Conservation (phyloP, 345 rosid species). For the Brassica rapa region DNA sequence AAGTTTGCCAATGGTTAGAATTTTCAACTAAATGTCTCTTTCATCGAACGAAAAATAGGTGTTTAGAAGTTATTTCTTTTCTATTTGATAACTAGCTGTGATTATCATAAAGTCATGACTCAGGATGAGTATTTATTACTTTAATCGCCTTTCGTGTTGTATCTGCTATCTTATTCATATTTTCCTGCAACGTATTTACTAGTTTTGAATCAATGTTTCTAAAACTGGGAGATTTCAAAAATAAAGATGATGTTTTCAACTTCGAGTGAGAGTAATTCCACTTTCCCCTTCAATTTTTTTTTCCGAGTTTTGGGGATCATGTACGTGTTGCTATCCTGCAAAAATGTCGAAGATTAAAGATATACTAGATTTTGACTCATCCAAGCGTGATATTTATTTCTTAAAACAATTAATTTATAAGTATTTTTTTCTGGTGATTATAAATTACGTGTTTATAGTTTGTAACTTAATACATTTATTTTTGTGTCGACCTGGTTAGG, state of each 20-base stretch:
- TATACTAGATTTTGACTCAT: too few species aligned
- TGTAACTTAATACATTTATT: too few species aligned
- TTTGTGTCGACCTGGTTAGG: too few species aligned
- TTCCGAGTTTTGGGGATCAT: too few species aligned
- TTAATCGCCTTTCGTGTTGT: background rate
- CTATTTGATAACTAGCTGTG: background rate
- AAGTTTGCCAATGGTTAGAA: background rate
- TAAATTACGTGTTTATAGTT: too few species aligned
- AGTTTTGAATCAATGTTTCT: background rate
- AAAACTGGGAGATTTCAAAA: background rate
- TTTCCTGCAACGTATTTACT: background rate
- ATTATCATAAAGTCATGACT: background rate
- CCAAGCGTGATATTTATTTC: too few species aligned
- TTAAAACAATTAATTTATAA: too few species aligned
- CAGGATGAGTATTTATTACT: background rate
- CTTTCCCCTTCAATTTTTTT: too few species aligned
- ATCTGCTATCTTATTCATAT: background rate
- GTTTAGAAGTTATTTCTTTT: background rate
- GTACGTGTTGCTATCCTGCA: too few species aligned
- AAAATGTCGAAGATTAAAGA: too few species aligned
- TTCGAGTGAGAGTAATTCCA: too few species aligned
- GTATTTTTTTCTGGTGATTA: too few species aligned
- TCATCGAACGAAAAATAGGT: background rate
- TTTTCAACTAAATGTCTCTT: constrained; percentile 3
- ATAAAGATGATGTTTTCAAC: background rate